phyloP scores from a whole-genome alignment of 257 asterid genomes.

The Galeopsis tetrahit region DNA sequence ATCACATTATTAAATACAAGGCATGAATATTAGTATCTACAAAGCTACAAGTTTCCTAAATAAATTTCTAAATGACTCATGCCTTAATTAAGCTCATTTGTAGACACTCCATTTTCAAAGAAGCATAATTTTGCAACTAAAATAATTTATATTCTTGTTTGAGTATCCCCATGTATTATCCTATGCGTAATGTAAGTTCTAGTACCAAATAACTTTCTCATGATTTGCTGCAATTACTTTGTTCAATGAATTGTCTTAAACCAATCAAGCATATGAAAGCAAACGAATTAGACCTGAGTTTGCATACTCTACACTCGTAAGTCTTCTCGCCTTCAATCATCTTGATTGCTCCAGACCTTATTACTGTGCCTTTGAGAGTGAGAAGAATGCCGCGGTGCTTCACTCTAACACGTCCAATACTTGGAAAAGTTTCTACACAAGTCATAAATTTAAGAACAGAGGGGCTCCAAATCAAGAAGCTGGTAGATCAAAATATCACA shows the following conservation, averaged over 20 bases:
- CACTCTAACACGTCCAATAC: constrained; percentile 90
- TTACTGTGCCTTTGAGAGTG: constrained; percentile 94
- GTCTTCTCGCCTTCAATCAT: constrained; percentile 96
- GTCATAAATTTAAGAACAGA: constrained; percentile 19
- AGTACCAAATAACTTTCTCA: constrained; percentile 9
- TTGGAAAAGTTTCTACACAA: constrained; percentile 84
- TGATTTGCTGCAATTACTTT: constrained; percentile 10
- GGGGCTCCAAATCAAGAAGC: background rate
- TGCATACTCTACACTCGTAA: constrained; percentile 83
- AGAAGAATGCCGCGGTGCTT: constrained; percentile 94
- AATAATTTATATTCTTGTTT: background rate
- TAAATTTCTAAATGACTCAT: constrained; percentile 4
- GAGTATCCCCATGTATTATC: background rate
- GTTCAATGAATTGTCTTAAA: constrained; percentile 11
- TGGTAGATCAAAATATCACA: constrained; percentile 5
- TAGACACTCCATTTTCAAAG: background rate
- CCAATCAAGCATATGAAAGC: constrained; percentile 30
- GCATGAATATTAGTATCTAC: background rate
- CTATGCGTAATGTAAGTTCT: constrained; percentile 20
- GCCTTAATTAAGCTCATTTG: background rate
- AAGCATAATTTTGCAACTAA: constrained; percentile 22
- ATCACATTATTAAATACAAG: background rate
- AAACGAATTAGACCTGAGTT: constrained; percentile 67
- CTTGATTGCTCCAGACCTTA: constrained; percentile 93
- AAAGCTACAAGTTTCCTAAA: constrained; percentile 23